A percentile compares a stretch with the other conserved stretches of the same genome.
These are phyloP conservation scores for Aspergillus terreus DNA, from an alignment of 2,329 filamentous ascomycete species.

Conservation along the genomic window DNA sequence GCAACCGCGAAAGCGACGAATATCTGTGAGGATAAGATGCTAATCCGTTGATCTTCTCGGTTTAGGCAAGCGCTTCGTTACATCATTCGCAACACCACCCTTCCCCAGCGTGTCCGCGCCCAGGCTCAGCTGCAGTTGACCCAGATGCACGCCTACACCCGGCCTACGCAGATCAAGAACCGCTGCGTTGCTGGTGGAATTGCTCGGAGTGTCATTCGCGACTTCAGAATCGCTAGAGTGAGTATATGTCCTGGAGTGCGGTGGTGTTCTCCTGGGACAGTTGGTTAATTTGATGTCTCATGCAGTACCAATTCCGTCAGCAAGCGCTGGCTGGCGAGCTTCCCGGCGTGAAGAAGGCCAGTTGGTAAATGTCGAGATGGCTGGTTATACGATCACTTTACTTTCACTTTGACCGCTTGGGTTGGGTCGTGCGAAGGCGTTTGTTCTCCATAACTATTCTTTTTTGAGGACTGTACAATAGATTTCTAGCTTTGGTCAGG, in stretches of 20 bases:
- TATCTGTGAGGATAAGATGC: background rate
- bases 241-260: conserved; percentile 34
- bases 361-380: conserved; percentile 63
- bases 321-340: conserved; percentile 81
- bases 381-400: conserved; percentile 4
- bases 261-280: background rate
- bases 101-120: conserved; percentile 75
- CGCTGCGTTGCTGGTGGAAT: conserved; percentile 90
- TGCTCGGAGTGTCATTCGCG: conserved; percentile 81
- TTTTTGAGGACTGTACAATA: conserved; percentile 15
- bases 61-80: conserved; percentile 85
- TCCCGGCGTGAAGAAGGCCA: conserved; percentile 92
- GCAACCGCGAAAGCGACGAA: background rate
- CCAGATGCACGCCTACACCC: conserved; percentile 94
- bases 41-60: conserved; percentile 1
- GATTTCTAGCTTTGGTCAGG: background rate
- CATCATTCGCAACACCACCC: conserved; percentile 86
- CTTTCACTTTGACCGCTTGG: conserved; percentile 12
- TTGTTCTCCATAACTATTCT: conserved; percentile 13
- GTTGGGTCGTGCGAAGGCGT: conserved; percentile 24
- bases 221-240: conserved; percentile 90
- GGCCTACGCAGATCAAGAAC: conserved; percentile 90
- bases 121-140: conserved; percentile 90
- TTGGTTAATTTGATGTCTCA: conserved; percentile 16
- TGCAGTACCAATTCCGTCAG: conserved; percentile 86